phyloP scores from a whole-genome alignment of 2,329 filamentous ascomycete species.

The Botrytis paeoniae region DNA sequence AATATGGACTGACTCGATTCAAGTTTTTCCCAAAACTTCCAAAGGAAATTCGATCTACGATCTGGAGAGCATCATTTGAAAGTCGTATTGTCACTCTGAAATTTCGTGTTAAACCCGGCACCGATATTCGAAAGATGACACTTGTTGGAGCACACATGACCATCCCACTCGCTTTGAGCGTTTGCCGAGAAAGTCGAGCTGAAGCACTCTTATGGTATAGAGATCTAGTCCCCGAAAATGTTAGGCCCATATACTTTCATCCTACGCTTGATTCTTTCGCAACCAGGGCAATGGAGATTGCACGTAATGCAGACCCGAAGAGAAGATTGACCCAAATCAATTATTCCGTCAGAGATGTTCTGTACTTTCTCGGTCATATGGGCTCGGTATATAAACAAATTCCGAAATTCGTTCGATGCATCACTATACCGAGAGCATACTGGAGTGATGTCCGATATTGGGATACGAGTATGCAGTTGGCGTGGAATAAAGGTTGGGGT shows the following conservation, averaged over 20 bases:
- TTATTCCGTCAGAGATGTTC: not conserved
- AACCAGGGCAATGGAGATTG: not conserved
- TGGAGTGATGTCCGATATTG: not conserved
- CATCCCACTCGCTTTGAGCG: not conserved
- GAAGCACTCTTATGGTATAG: not conserved
- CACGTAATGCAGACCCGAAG: not conserved
- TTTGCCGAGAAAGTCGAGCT: not conserved
- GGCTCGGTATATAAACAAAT: not conserved
- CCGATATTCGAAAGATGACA: not conserved
- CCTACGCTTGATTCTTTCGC: not conserved
- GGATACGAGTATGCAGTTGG: not conserved
- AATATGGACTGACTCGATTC: not conserved
- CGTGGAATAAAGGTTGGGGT: not conserved
- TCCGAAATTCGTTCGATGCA: not conserved
- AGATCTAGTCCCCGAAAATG: not conserved
- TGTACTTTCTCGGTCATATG: not conserved
- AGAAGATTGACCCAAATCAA: not conserved
- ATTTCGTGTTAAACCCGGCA: not conserved
- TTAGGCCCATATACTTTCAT: not conserved
- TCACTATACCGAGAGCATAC: not conserved
- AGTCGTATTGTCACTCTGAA: not conserved
- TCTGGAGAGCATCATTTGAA: not conserved
- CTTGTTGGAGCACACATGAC: not conserved
- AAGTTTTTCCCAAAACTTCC: not conserved
- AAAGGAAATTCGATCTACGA: not conserved